Evolutionary conservation across 495 filamentous ascomycete species (phyloP).

Genomic region (Neurospora discreta): DNA sequence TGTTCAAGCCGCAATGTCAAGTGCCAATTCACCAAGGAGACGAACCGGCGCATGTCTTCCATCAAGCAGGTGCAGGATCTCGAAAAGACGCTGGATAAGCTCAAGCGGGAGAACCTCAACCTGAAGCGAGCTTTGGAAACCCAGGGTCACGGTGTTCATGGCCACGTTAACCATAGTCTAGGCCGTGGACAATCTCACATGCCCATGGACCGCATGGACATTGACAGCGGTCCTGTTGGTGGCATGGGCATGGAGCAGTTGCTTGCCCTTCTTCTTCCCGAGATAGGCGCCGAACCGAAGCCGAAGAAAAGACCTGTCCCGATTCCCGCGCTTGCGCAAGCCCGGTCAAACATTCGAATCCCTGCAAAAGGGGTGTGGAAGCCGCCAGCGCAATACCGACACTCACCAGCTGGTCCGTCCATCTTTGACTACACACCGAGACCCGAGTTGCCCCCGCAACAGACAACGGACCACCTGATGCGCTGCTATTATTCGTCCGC

Average conservation of each 20-base stretch:
- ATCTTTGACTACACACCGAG: slow-evolving; percentile 36
- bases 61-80: slow-evolving; percentile 99
- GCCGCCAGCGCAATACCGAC: slow-evolving; percentile 60
- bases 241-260: slow-evolving; percentile 35
- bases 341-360: slow-evolving; percentile 60
- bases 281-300: slow-evolving; percentile 53
- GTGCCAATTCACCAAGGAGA: slow-evolving; percentile 98
- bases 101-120: slow-evolving; percentile 62
- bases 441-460: slow-evolving; percentile 59
- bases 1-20: slow-evolving; percentile 91
- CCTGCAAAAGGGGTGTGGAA: slow-evolving; percentile 74
- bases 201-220: slow-evolving; percentile 46
- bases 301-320: slow-evolving; percentile 47
- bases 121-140: slow-evolving; percentile 20
- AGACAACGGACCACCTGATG: slow-evolving; percentile 64
- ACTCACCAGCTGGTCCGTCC: slow-evolving; percentile 34
- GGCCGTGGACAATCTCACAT: slow-evolving; percentile 34
- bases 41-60: slow-evolving; percentile 95
- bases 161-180: background rate
- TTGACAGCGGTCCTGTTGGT: slow-evolving; percentile 32
- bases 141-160: background rate
- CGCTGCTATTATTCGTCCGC: slow-evolving; percentile 62
- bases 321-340: slow-evolving; percentile 57
- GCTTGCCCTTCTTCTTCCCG: slow-evolving; percentile 53
- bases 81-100: slow-evolving; percentile 73